A percentile compares a stretch with the other conserved stretches of the same genome.
These are phyloP conservation scores for Seminavis robusta DNA, from an alignment of 108 stramenopile genomes.

Conservation along the genomic window DNA sequence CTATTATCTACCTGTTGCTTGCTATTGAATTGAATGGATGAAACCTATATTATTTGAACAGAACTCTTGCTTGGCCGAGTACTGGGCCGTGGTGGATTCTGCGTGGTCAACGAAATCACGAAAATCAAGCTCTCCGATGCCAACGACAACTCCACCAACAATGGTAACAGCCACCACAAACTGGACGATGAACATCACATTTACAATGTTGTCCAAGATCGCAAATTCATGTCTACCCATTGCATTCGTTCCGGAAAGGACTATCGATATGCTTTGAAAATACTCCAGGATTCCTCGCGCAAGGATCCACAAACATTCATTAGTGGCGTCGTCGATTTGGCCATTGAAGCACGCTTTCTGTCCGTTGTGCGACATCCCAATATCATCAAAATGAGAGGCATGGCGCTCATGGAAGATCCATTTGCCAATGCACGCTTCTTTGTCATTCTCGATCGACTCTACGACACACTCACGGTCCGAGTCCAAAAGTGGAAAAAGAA, in stretches of 20 bases:
- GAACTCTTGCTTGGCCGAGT: constrained; percentile 71
- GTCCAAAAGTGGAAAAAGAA: constrained; percentile 66
- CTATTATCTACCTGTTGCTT: too few species aligned
- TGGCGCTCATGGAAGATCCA: constrained; percentile 16
- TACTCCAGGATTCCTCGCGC: constrained; percentile 50
- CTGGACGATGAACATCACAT: constrained; percentile 62
- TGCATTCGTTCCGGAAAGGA: constrained; percentile 74
- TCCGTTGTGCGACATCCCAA: constrained; percentile 81
- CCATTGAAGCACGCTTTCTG: constrained; percentile 74
- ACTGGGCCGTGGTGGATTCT: constrained; percentile 81
- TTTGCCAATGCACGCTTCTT: constrained; percentile 52
- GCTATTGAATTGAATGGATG: too few species aligned
- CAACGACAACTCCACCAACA: constrained; percentile 4
- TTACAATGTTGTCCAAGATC: constrained; percentile 69
- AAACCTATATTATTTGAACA: too few species aligned
- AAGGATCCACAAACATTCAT: constrained; percentile 58
- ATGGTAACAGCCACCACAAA: constrained; percentile 11
- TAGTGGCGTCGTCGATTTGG: constrained; percentile 77
- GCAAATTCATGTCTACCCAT: constrained; percentile 65
- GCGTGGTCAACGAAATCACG: constrained; percentile 67
- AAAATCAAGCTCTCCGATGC: constrained; percentile 26
- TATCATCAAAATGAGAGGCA: constrained; percentile 87
- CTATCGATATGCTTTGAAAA: constrained; percentile 84
- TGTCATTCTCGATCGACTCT: constrained; percentile 75
- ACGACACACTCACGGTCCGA: constrained; percentile 64